These are phyloP conservation scores for Graphilbum sp. DNA, from an alignment of 2,329 filamentous ascomycete species.

Conservation along the genomic window DNA sequence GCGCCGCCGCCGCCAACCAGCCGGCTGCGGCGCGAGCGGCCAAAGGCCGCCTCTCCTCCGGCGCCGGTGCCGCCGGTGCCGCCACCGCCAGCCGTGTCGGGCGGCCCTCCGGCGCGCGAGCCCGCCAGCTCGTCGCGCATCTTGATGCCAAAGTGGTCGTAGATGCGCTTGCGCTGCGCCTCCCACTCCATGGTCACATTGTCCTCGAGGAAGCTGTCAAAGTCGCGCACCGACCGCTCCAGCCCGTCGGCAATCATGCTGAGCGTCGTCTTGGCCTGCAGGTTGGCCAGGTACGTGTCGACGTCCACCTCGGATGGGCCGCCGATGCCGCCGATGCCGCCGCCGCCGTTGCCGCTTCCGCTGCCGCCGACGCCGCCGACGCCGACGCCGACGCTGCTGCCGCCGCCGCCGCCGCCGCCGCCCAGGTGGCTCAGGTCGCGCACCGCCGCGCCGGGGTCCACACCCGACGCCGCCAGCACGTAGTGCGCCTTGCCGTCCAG, in stretches of 20 bases:
- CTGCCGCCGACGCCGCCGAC: slow-evolving; percentile 8
- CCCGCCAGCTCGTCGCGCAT: slow-evolving; percentile 29
- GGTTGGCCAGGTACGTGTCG: slow-evolving; percentile 64
- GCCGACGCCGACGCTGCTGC: no score
- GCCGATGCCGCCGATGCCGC: slow-evolving; percentile 10
- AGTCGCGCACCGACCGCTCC: slow-evolving; percentile 75
- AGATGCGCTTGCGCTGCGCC: slow-evolving; percentile 78
- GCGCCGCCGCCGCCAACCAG: slow-evolving; percentile 8
- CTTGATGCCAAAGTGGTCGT: slow-evolving; percentile 88
- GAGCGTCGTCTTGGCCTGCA: slow-evolving; percentile 80
- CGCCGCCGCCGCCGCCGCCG: slow-evolving; percentile 18
- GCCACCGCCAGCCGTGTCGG: slow-evolving; percentile 6
- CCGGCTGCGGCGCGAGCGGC: slow-evolving; percentile 38
- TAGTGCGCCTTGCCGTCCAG: slow-evolving; percentile 62
- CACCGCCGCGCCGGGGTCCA: slow-evolving; percentile 72
- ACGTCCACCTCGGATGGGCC: slow-evolving; percentile 41
- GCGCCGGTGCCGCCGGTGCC: slow-evolving; percentile 11
- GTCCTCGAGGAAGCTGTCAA: slow-evolving; percentile 86
- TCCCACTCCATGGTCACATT: slow-evolving; percentile 95
- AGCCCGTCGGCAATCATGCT: slow-evolving; percentile 88
- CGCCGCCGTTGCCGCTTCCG: slow-evolving; percentile 7
- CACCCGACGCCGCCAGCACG: slow-evolving; percentile 79
- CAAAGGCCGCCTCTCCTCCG: slow-evolving; percentile 41
- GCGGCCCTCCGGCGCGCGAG: background rate
- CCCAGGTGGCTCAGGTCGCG: slow-evolving; percentile 75